Conservation (phyloP, 441 rosid genomes). For the Adansonia gregorii region DNA sequence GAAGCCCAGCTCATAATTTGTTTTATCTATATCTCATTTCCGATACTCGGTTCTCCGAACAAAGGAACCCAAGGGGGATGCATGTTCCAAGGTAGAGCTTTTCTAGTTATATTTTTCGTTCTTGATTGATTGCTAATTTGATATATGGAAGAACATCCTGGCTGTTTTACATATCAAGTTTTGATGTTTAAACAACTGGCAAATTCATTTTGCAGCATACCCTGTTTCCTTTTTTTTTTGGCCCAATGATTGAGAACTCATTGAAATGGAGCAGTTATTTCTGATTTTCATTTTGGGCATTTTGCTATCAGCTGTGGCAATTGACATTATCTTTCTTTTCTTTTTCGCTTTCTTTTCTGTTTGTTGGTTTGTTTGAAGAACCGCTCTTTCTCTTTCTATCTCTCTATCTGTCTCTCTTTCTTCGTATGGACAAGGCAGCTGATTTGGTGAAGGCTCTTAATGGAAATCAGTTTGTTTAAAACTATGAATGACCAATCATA, state of each 20-base stretch:
- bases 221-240: background rate
- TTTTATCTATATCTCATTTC: no score
- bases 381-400: background rate
- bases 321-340: background rate
- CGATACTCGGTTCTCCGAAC: no score
- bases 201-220: background rate
- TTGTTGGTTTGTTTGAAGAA: no score
- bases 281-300: slow-evolving; percentile 27
- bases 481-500: background rate
- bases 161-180: background rate
- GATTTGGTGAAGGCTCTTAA: slow-evolving; percentile 13
- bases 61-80: no score
- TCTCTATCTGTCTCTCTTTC: background rate
- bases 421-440: background rate
- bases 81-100: no score
- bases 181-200: background rate
- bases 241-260: slow-evolving; percentile 43
- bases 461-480: slow-evolving; percentile 8
- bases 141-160: background rate
- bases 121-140: no score
- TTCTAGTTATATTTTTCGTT: no score
- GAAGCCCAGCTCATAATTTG: no score
- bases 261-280: slow-evolving; percentile 31
- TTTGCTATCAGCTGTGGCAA: slow-evolving; percentile 23
- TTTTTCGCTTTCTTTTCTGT: background rate